Base-by-base conservation (phyloP, 768 basidiomycete genomes). In the Tubosaeta sp. region DNA sequence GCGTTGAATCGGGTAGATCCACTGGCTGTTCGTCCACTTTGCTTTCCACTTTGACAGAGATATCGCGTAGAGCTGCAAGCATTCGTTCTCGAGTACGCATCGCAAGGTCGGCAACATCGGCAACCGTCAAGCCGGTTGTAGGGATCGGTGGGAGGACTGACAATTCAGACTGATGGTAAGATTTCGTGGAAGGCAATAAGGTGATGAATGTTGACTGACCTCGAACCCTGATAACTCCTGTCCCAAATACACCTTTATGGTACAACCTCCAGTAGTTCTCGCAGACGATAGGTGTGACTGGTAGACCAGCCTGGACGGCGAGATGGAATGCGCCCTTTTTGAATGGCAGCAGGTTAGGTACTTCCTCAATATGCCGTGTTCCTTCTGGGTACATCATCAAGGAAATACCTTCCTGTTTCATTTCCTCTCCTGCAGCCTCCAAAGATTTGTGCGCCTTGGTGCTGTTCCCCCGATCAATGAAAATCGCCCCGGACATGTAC, bases 321-420 rank as follows among this genome's bases (percentile, higher is more conserved):
- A 97, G 80, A 66, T 98, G 94, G 77, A 98, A 98, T 4, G 93
- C 95, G 37, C 97, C 97, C 70, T 97, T 99, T 78, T 99, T 99
- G 76, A 99, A 86, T 3, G 91, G 87, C 6, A 89, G 76, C 66
- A 99, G 71, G 31, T 81, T 78, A 8, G 87, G 79, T 31, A 76
- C 71, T 55, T 84, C 75, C 19, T 78, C 77, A 52, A 80, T 80
- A 41, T 91, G 83, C 33, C 95, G 83, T 11, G 97, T 99, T 29
- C 97, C 97, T 73, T 98, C 97, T 1, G 95, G 92, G 72, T 92
- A 98, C 71, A 99, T 84, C 88, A 91, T 95, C 43, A 98, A 71
- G 14, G 91, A 92, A 16, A 88, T 77, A 55, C 81, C 71, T 34
- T 73, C 69, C 31, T 67, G 60, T 72, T 88, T 89, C 85, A 98